Evolutionary conservation across 768 basidiomycete species (phyloP), one percentile per base, ranked within the genome.

Genomic region (Pulveroboletus sp.): DNA sequence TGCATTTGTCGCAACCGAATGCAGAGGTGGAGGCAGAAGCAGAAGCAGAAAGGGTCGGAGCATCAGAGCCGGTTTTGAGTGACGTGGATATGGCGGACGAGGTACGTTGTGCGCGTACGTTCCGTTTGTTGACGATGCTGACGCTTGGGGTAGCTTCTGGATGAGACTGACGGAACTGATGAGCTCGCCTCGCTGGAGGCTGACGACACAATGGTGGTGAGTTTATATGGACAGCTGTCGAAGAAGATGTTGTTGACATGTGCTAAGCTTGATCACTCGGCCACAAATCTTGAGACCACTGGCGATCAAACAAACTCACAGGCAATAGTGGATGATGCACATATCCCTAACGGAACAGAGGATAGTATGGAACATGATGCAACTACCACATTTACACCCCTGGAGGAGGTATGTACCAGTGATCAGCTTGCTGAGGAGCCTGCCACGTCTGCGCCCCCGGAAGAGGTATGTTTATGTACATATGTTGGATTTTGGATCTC

Each of bases 1-100:
- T 65, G 20, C 60, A 64, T 35, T 47, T 63, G n/a, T 56, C 49
- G 9, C 39, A 29, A 21, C 21, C 45, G 11, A 19, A 24, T 9
- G 14, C 3, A n/a, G 41, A 43, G 29, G 46, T 40, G 13, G 53
- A 49, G 32, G 39, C 11, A 3, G 14, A 14, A 5, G 39, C 25
- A 14, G 40, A 14, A 5, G 39, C 25, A 14, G 40, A 44, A 24
- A 24, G 16, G 29, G 37, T 21, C 8, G 45, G 34, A 4, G 36
- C 37, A 21, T 19, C 41, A 10, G 44, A 33, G 14, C 8, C 25
- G 1, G 5, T 1, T 16, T 34, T 4, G 16, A 44, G 14, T 4
- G 49, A 19, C 14, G 47, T 43, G 44, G 43, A 43, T 2, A n/a
- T 52, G 25, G 9, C 11, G 5, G 35, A 45, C 32, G 48, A 63